Evolutionary conservation across 306 rosid species (phyloP), one percentile per base, ranked within the genome.

Genomic region (Neltuma alba): DNA sequence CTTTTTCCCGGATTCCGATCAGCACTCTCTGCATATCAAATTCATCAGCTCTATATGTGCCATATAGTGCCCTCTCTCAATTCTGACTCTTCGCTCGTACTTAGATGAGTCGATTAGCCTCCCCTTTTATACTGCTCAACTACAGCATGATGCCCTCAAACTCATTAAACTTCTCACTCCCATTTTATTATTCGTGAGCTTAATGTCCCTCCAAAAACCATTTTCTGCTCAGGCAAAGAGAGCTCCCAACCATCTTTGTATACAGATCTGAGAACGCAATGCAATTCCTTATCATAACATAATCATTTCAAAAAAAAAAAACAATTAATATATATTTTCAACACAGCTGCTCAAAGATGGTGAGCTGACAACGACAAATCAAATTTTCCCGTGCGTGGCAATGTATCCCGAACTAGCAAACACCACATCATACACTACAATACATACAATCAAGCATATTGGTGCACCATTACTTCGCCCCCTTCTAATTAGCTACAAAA

Each of bases 331-430:
- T 31, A 36, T 44, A 75, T 54, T 37, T 64, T 64, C 65, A 81
- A 57, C 62, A 74, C 73, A 70, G 38, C 80, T 25, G 80, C 76
- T 50, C 71, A 63, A 36, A 84, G 74, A 60, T 31, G 72, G 27
- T 40, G 78, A 76, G 84, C 75, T 38, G 64, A 74, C 55, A 80
- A 57, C 23, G 81, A 34, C 72, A 70, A 76, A 80, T 69, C 57
- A 64, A 75, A 77, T 74, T 63, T 65, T 76, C 23, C 20, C 27
- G 38, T 80, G 80, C 18, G 69, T 69, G 76, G 40, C 31, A 77
- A 82, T 78, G 79, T 11, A 72, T 54, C 66, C 18, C 36, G 72
- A 82, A 70, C 88, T 62, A 74, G 44, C 61, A 72, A 34, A 41
- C 76, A 42, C 79, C 78, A 63, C 18, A 42, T 14, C 70, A 52